Evolutionary conservation across 352 stramenopile genomes (phyloP).

Genomic region (Pythium graminicola): DNA sequence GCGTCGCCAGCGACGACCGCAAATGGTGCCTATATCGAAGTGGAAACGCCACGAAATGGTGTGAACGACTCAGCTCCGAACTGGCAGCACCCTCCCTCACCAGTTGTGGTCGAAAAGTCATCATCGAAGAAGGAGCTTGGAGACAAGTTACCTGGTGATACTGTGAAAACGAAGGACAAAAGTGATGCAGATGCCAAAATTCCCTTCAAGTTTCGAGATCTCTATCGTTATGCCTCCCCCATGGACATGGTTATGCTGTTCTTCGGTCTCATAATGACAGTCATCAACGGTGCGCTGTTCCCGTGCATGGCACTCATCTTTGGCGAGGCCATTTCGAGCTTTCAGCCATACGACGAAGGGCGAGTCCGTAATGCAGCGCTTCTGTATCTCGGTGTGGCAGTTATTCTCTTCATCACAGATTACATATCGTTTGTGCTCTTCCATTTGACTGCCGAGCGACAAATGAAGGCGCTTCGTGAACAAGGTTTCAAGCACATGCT

Average conservation of each 20-base stretch:
- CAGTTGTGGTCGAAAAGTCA: slow-evolving; percentile 10
- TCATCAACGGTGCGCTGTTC: slow-evolving; percentile 27
- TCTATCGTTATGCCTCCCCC: slow-evolving; percentile 30
- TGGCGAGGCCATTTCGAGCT: slow-evolving; percentile 28
- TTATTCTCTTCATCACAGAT: slow-evolving; percentile 42
- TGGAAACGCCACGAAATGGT: slow-evolving; percentile 11
- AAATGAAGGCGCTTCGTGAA: slow-evolving; percentile 38
- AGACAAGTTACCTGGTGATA: background rate
- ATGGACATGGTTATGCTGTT: slow-evolving; percentile 26
- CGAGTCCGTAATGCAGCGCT: slow-evolving; percentile 26
- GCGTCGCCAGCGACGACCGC: background rate
- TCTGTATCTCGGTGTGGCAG: slow-evolving; percentile 29
- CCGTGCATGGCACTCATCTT: slow-evolving; percentile 44
- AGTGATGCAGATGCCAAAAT: background rate
- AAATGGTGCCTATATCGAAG: slow-evolving; percentile 1
- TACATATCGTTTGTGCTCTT: slow-evolving; percentile 92
- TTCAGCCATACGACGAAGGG: slow-evolving; percentile 4
- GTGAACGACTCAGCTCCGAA: background rate
- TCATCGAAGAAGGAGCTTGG: background rate
- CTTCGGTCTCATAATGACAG: slow-evolving; percentile 18
- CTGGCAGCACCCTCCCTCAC: slow-evolving; percentile 11
- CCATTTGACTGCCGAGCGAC: slow-evolving; percentile 40
- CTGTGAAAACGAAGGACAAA: background rate
- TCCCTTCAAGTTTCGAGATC: slow-evolving; percentile 22
- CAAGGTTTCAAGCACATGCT: slow-evolving; percentile 38